Evolutionary conservation across 1,139 yeast genomes (phyloP), one percentile per base, ranked within the genome.

Genomic region (Nakaseomyces kungkrabaensis): DNA sequence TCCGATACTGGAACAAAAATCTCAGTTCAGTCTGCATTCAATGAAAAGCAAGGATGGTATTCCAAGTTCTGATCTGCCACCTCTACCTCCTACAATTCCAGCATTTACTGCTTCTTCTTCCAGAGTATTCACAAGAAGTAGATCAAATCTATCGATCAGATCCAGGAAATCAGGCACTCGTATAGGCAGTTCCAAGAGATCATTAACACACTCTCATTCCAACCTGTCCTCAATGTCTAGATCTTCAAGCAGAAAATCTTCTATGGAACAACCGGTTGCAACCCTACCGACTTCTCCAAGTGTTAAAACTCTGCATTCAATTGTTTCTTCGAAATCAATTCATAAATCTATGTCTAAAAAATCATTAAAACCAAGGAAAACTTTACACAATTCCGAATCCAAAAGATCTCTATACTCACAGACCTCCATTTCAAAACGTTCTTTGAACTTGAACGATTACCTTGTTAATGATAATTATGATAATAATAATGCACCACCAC

Each of bases 381-480:
- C 65, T 4, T 44, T 61, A 17, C 63, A 60, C 27, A 62, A 62
- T 41, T 63, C 66, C 1, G 64, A 62, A 32, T 63, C 67, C 2
- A 64, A 63, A 40, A 56, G 64, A 45, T 65, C 69, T 0, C 47
- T 66, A 29, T 66, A 66, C 48, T 65, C 68, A 1, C 51, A 60
- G 37, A 58, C 56, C 29, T 65, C 69, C 0, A 66, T 66, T 38
- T 66, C 69, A 2, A 66, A 63, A 44, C 61, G 66, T 37, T 65
- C 69, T 1, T 47, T 66, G 26, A 66, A 66, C 46, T 48, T 66
- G 32, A 66, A 59, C 33, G 68, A 63, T 11, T 59, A 51, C 46
- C 51, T 65, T 9, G 46, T 55, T 4, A 53, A 48, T 27, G 61
- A 56, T 31, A 38, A 42, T 25, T 43, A 42, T 31, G 51, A 49